phyloP scores from a whole-genome alignment of 192 early-diverging fungal species.

The Phycomyces nitens region DNA sequence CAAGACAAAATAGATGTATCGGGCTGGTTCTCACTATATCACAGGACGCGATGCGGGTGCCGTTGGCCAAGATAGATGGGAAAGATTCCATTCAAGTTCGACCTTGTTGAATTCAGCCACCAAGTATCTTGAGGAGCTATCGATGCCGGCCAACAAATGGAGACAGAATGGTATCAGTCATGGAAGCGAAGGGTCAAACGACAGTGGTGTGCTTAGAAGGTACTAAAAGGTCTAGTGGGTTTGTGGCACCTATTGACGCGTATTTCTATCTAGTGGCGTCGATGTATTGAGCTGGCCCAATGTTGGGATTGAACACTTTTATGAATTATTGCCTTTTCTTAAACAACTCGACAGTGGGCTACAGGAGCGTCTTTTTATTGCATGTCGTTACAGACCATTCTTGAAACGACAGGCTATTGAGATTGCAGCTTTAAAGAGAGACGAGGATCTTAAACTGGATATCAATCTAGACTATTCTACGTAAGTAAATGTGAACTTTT shows the following conservation, averaged over 20 bases:
- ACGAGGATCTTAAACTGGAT: conserved; percentile 62
- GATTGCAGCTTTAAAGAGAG: conserved; percentile 57
- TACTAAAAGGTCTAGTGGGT: not conserved
- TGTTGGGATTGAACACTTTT: conserved; percentile 42
- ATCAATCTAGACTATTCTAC: conserved; percentile 59
- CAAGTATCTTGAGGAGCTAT: conserved; percentile 43
- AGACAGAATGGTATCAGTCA: conserved; percentile 33
- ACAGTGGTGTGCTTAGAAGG: conserved; percentile 25
- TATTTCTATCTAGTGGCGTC: conserved; percentile 37
- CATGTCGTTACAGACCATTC: conserved; percentile 65
- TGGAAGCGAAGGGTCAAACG: not conserved
- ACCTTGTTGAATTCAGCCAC: conserved; percentile 47
- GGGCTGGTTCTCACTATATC: not conserved
- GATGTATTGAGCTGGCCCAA: conserved; percentile 47
- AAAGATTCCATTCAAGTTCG: conserved; percentile 38
- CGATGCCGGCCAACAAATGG: conserved; percentile 55
- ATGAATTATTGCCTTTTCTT: conserved; percentile 55
- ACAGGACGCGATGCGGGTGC: conserved; percentile 52
- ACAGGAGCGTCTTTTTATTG: conserved; percentile 54
- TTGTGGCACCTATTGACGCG: not conserved
- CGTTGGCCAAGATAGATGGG: conserved; percentile 47
- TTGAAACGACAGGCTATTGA: conserved; percentile 62
- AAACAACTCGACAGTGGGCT: conserved; percentile 47
- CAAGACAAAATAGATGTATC: not conserved
- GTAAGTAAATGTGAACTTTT: conserved; percentile 31